Conservation (phyloP, 2,329 filamentous ascomycete genomes). For the Paraphoma sp. region DNA sequence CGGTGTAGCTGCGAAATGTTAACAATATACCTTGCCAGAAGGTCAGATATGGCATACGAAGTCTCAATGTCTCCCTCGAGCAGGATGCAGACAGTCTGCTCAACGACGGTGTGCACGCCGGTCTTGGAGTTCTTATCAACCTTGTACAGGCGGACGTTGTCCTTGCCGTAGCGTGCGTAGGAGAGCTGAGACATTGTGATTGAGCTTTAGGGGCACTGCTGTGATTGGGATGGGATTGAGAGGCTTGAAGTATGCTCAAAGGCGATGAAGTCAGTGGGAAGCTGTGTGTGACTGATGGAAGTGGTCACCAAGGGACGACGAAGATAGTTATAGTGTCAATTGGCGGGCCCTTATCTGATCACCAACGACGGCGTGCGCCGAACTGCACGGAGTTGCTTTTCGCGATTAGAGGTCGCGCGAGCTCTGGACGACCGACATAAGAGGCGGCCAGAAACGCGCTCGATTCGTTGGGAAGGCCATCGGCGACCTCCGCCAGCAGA, state of each 20-base stretch:
- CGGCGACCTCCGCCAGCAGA: slow-evolving; percentile 43
- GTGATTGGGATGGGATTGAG: background rate
- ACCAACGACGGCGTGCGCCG: slow-evolving; percentile 41
- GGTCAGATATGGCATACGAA: slow-evolving; percentile 62
- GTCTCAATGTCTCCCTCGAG: slow-evolving; percentile 91
- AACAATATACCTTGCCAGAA: slow-evolving; percentile 5
- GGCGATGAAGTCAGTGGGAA: slow-evolving; percentile 6
- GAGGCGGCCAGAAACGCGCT: slow-evolving; percentile 27
- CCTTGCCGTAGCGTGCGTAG: slow-evolving; percentile 83
- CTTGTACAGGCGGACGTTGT: slow-evolving; percentile 98
- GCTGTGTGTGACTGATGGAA: slow-evolving; percentile 15
- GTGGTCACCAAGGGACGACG: slow-evolving; percentile 19
- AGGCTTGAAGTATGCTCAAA: slow-evolving; percentile 1
- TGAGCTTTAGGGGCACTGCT: background rate
- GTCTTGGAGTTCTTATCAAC: slow-evolving; percentile 80
- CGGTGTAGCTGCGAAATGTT: slow-evolving; percentile 73
- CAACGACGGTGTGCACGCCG: slow-evolving; percentile 82
- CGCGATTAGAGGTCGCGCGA: slow-evolving; percentile 31
- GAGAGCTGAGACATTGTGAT: slow-evolving; percentile 55
- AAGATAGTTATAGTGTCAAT: slow-evolving; percentile 37
- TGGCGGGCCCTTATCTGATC: slow-evolving; percentile 38
- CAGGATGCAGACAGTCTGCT: slow-evolving; percentile 93
- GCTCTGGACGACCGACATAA: slow-evolving; percentile 24
- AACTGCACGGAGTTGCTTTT: slow-evolving; percentile 34
- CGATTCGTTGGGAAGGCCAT: slow-evolving; percentile 39